A percentile compares a stretch with the other conserved stretches of the same genome.
phyloP scores from a whole-genome alignment of 1,139 yeast genomes.

The Scheffersomyces illinoinensis region DNA sequence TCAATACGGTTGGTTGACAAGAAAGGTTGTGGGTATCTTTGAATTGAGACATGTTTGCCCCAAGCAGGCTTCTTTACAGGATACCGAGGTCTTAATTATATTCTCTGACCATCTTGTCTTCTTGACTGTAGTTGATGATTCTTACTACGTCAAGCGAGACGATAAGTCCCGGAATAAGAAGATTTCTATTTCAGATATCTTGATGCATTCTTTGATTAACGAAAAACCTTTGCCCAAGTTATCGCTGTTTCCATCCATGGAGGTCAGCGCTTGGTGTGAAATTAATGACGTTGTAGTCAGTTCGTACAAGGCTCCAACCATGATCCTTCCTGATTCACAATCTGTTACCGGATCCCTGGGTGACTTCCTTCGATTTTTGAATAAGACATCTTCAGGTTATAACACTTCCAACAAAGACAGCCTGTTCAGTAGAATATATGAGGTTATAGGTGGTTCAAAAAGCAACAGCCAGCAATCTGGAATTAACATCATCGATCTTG shows the following conservation, averaged over 20 bases:
- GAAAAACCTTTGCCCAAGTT: conserved; percentile 68
- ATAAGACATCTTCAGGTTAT: conserved; percentile 27
- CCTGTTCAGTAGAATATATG: conserved; percentile 15
- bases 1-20: conserved; percentile 83
- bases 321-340: conserved; percentile 11
- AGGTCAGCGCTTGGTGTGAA: conserved; percentile 67
- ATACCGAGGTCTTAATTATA: conserved; percentile 61
- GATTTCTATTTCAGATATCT: conserved; percentile 72
- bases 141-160: conserved; percentile 27
- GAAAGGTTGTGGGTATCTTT: conserved; percentile 82
- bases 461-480: conserved; percentile 7
- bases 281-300: conserved; percentile 56
- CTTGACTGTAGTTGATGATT: conserved; percentile 49
- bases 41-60: conserved; percentile 46
- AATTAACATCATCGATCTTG: conserved; percentile 57
- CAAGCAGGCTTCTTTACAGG: conserved; percentile 22
- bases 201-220: conserved; percentile 87
- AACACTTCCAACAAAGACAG: conserved; percentile 6
- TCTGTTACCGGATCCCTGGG: conserved; percentile 10
- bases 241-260: conserved; percentile 61
- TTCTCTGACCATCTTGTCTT: conserved; percentile 81
- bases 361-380: conserved; percentile 28
- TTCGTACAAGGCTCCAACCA: conserved; percentile 34
- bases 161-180: conserved; percentile 37
- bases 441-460: conserved; percentile 13